Percentiles rank a stretch among this genome's conserved stretches.
phyloP scores from a whole-genome alignment of 2,329 filamentous ascomycete genomes.

The Niveomyces coronatus region DNA sequence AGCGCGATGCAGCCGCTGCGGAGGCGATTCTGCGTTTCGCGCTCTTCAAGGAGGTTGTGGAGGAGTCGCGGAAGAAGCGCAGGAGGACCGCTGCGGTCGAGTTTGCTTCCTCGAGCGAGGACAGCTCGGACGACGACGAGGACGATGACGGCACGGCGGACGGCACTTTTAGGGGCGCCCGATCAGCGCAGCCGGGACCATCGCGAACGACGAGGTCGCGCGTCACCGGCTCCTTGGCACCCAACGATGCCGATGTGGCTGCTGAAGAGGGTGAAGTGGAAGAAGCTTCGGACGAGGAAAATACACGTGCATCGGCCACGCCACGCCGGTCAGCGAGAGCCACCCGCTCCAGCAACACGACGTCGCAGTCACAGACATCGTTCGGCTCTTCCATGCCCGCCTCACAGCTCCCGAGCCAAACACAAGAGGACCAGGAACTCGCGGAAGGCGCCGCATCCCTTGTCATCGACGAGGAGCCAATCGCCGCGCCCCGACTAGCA shows the following conservation, averaged over 20 bases:
- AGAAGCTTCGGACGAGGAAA: no score
- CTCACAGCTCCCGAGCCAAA: slow-evolving; percentile 51
- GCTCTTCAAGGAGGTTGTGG: slow-evolving; percentile 89
- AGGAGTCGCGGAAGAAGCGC: slow-evolving; percentile 73
- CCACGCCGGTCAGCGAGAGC: slow-evolving; percentile 32
- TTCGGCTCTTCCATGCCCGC: slow-evolving; percentile 72
- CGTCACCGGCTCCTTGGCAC: slow-evolving; percentile 15
- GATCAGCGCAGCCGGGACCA: slow-evolving; percentile 14
- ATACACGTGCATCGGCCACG: slow-evolving; percentile 24
- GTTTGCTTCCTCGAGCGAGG: slow-evolving; percentile 48
- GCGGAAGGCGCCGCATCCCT: slow-evolving; percentile 31
- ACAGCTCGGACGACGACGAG: slow-evolving; percentile 49
- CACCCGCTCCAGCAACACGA: slow-evolving; percentile 25
- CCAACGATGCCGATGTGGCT: slow-evolving; percentile 41
- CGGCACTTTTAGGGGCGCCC: slow-evolving; percentile 43
- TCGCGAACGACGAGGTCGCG: slow-evolving; percentile 22
- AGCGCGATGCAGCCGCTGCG: slow-evolving; percentile 77
- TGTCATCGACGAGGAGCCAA: slow-evolving; percentile 34
- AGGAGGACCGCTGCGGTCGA: slow-evolving; percentile 55
- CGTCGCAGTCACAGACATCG: slow-evolving; percentile 43
- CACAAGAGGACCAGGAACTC: slow-evolving; percentile 32
- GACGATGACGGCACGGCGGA: slow-evolving; percentile 45
- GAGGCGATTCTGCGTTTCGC: slow-evolving; percentile 89
- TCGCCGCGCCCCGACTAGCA: slow-evolving; percentile 53
- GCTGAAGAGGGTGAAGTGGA: slow-evolving; percentile 43